Base-by-base conservation (phyloP, 345 rosid species). In the Salix koriyanagi region DNA sequence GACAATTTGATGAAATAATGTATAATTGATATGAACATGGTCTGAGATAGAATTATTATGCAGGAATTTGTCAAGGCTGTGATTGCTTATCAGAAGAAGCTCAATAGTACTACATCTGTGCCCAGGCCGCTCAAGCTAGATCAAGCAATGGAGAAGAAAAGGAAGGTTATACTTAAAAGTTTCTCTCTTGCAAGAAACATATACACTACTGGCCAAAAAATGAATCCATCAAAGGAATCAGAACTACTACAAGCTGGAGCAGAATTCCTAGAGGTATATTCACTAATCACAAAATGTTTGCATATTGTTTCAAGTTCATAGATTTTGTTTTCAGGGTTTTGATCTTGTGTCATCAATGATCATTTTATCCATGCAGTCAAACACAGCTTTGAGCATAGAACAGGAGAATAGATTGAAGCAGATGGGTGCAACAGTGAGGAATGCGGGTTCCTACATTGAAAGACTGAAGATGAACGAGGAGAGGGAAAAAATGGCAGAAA, bases 351-450 rank as follows among this genome's bases (percentile, higher is more conserved):
- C 6, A 13, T 37, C 2, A 42, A n/a, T 32, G 16, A 46, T 11
- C 36, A 21, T 56, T 5, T 16, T 58, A 14, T 48, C 3, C 18
- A 23, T 83, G 85, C 89, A 92, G 98, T 91, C 94, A 7, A 94
- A 91, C 72, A 91, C 90, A 0, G 94, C 91, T 0, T 73, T 92
- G 79, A 92, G 93, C 68, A 48, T 76, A 65, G 90, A 92, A 70
- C 98, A 94, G 79, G 96, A 94, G 88, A 89, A 44, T 5, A 88
- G 98, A 81, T 71, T 94, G 75, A 91, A 92, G 90, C 94, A 94
- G 85, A 94, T 94, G 91, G 98, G 98, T 11, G 98, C 96, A 8
- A 94, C 98, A 6, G 91, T 92, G 79, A 91, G 98, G 78, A 91
- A 94, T 23, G 94, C 83, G 25, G 86, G 91, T 25, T 87, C 87